These are phyloP conservation scores for Thalia dealbata DNA, from an alignment of 176 grass and related monocot genomes.

Conservation along the genomic window DNA sequence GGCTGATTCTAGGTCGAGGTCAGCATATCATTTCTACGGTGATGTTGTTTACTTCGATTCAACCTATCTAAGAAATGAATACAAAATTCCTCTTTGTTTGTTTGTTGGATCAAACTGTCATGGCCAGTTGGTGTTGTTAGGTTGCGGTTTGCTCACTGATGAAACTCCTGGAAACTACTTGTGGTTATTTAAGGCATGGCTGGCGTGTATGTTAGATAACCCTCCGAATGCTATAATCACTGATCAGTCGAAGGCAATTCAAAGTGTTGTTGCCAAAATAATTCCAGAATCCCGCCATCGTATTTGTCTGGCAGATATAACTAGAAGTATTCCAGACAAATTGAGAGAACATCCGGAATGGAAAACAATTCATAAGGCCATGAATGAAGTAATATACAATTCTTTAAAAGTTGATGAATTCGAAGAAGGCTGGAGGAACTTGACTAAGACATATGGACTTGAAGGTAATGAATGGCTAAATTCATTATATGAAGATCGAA, in stretches of 20 bases:
- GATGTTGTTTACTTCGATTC: constrained; percentile 58
- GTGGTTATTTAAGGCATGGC: constrained; percentile 62
- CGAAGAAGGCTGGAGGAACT: constrained; percentile 51
- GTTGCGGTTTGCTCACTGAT: constrained; percentile 68
- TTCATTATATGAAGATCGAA: constrained; percentile 55
- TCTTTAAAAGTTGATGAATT: constrained; percentile 51
- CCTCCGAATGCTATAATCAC: constrained; percentile 49
- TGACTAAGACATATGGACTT: constrained; percentile 36
- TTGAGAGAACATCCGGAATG: constrained; percentile 31
- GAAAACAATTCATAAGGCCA: constrained; percentile 30
- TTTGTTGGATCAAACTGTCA: constrained; percentile 63
- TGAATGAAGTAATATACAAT: constrained; percentile 40
- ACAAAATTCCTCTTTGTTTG: constrained; percentile 37
- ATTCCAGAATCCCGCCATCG: constrained; percentile 51
- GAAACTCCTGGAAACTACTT: constrained; percentile 62
- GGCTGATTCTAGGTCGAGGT: constrained; percentile 65
- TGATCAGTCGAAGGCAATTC: constrained; percentile 40
- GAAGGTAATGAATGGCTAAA: constrained; percentile 47
- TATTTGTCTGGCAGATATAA: constrained; percentile 41
- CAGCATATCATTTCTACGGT: constrained; percentile 43
- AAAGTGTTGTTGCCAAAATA: constrained; percentile 36
- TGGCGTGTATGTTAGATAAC: constrained; percentile 48
- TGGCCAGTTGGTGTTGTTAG: constrained; percentile 55
- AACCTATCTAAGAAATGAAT: constrained; percentile 52
- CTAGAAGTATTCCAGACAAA: constrained; percentile 43